phyloP scores from a whole-genome alignment of 2,329 filamentous ascomycete species.

The Clonostachys rhizophaga region DNA sequence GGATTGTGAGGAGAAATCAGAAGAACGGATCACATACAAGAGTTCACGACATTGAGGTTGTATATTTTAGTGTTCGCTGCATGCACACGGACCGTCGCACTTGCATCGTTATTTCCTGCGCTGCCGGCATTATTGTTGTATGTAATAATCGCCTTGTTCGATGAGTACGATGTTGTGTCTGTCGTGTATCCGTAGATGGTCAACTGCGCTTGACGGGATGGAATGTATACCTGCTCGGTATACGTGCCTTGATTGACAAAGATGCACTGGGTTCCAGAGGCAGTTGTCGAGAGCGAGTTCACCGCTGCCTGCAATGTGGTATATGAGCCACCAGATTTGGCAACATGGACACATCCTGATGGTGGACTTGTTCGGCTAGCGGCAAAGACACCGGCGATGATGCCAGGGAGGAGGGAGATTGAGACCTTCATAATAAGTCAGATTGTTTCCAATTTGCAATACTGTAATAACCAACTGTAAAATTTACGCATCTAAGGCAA shows the following conservation, averaged over 20 bases:
- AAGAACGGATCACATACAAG: slow-evolving; percentile 26
- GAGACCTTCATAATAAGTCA: background rate
- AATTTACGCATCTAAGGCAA: too few species aligned
- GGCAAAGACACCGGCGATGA: slow-evolving; percentile 14
- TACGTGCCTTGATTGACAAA: slow-evolving; percentile 63
- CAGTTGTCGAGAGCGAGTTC: slow-evolving; percentile 47
- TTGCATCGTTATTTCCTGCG: slow-evolving; percentile 46
- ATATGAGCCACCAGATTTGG: slow-evolving; percentile 27
- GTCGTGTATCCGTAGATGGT: slow-evolving; percentile 56
- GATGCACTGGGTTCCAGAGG: slow-evolving; percentile 48
- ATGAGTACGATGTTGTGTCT: slow-evolving; percentile 42
- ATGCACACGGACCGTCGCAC: slow-evolving; percentile 34
- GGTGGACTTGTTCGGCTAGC: slow-evolving; percentile 31
- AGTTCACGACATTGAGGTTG: slow-evolving; percentile 50
- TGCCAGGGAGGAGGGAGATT: background rate
- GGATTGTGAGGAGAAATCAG: too few species aligned
- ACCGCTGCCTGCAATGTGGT: slow-evolving; percentile 47
- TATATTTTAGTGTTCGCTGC: slow-evolving; percentile 51
- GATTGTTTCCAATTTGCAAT: too few species aligned
- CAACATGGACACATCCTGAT: slow-evolving; percentile 43
- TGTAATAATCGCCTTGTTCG: slow-evolving; percentile 52
- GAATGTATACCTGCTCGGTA: slow-evolving; percentile 52
- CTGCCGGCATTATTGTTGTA: slow-evolving; percentile 26
- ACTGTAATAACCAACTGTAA: too few species aligned
- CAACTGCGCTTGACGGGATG: slow-evolving; percentile 38